These are phyloP conservation scores for Botrytis sinoallii DNA, from an alignment of 2,329 filamentous ascomycete genomes.

Conservation along the genomic window DNA sequence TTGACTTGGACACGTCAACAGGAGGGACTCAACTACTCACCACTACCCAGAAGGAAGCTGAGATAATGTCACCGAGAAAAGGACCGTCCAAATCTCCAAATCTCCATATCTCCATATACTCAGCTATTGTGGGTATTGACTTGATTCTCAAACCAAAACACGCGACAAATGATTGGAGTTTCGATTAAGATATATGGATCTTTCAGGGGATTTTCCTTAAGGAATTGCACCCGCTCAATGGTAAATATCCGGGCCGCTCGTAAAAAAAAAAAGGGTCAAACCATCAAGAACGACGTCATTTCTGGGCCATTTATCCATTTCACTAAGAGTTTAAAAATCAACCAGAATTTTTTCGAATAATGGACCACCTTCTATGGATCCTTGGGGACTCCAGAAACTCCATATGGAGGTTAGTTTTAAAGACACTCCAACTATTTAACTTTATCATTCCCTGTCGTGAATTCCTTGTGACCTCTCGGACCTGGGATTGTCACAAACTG, in stretches of 20 bases:
- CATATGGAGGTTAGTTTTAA: neutral
- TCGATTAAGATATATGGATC: neutral
- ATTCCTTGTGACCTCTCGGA: neutral
- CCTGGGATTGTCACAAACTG: neutral
- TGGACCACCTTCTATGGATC: constrained; percentile 9
- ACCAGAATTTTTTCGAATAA: neutral
- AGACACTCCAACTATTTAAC: neutral
- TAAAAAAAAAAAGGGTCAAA: neutral
- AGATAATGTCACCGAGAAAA: constrained; percentile 1
- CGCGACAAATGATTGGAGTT: neutral
- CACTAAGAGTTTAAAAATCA: neutral
- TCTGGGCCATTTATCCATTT: neutral
- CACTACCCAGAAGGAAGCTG: neutral
- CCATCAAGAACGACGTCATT: neutral
- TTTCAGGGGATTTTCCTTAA: neutral
- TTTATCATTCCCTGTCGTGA: neutral
- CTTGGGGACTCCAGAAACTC: neutral
- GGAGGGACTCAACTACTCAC: neutral
- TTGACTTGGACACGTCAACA: neutral
- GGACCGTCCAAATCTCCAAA: neutral
- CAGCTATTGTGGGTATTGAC: neutral
- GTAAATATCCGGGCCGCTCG: neutral
- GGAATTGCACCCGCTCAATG: neutral
- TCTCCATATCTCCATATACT: neutral
- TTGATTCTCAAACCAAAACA: neutral